Base-by-base conservation (phyloP, 495 filamentous ascomycete genomes). In the Daldinia loculata region DNA sequence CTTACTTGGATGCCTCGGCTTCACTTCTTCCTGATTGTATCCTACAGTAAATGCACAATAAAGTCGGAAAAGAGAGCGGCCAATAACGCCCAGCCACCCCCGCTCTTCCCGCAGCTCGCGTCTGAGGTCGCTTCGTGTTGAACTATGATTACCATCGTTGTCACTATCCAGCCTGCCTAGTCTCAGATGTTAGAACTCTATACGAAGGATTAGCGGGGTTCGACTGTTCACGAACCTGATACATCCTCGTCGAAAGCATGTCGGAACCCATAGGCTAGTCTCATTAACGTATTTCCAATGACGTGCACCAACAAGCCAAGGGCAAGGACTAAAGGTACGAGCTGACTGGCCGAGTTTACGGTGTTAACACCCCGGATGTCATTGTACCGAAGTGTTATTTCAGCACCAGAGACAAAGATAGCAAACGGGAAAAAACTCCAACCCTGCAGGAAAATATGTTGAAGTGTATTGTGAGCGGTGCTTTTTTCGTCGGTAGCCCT, bases 331-430 rank as follows among this genome's bases (percentile, higher is more conserved):
- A 67, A 27, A 9, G 58, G 63, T 12, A 67, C 32, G 17, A 71
- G 63, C 50, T 67, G 68, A 45, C 63, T 58, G 24, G 48, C 63
- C 26, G 63, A 43, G 57, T 67, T 17, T 15, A 67, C 56, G 12
- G 69, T 36, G 22, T 66, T 38, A 7, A 71, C 68, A 4, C 50
- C 67, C 15, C 38, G 24, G 17, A 70, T 70, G 3, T 55, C 36
- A 26, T 70, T 70, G 17, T 60, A 70, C 56, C 39, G 56, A 12
- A 70, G 26, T n/a, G 56, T 64, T 7, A 70, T 11, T 27, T 70
- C 67, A n/a, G 65, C 51, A 17, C 65, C 65, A 29, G 57, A 24
- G 26, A 64, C 67, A 30, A 61, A 64, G 36, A 60, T 36, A 19
- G 39, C 52, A 32, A 65, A 70, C 0, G 67, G 62, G 12, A 64